Conservation (phyloP, 768 basidiomycete genomes). For the Exsudoporus frostii region DNA sequence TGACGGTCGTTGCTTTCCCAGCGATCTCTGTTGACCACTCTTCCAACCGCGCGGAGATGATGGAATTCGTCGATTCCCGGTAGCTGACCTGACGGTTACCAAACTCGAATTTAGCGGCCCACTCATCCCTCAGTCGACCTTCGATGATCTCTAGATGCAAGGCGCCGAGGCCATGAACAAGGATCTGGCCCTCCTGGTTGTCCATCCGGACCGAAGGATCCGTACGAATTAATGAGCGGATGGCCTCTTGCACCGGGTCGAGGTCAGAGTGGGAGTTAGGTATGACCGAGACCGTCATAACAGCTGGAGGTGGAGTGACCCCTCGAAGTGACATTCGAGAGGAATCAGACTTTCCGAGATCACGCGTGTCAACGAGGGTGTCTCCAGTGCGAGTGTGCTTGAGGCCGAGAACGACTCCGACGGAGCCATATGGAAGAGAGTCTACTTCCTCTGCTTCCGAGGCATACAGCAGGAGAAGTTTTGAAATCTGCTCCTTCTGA, state of each 20-base stretch:
- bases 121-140: constrained; percentile 76
- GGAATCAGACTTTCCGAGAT: constrained; percentile 31
- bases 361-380: constrained; percentile 62
- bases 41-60: constrained; percentile 32
- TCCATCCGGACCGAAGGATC: constrained; percentile 87
- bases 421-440: constrained; percentile 73
- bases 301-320: constrained; percentile 75
- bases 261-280: constrained; percentile 79
- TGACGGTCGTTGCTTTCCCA: constrained; percentile 51
- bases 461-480: constrained; percentile 76
- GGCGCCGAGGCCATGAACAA: constrained; percentile 81
- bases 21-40: constrained; percentile 62
- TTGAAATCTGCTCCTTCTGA: constrained; percentile 69
- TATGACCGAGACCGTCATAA: constrained; percentile 80
- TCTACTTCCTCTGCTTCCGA: constrained; percentile 75
- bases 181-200: constrained; percentile 75
- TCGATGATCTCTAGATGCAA: constrained; percentile 89
- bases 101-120: constrained; percentile 73
- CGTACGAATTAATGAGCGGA: constrained; percentile 71
- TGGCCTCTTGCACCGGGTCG: constrained; percentile 71
- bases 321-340: constrained; percentile 49
- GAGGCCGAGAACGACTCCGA: constrained; percentile 81
- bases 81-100: constrained; percentile 78
- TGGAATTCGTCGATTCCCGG: constrained; percentile 51
- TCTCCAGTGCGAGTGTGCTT: constrained; percentile 86